Evolutionary conservation across 306 rosid species (phyloP), one percentile per base, ranked within the genome.

Genomic region (Rubus parviflorus): DNA sequence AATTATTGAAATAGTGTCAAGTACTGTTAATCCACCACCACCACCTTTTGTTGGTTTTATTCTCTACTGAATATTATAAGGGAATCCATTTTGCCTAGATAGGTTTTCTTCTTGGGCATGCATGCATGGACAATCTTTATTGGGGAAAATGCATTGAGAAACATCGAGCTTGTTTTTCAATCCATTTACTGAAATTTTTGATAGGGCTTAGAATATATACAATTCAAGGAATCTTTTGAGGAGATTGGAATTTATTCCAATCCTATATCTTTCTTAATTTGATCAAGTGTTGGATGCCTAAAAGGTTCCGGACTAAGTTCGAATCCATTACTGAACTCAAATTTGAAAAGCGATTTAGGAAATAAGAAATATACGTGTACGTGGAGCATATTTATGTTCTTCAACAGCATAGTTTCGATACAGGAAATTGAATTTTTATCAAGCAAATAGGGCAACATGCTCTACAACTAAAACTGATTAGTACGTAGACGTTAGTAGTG

Each of bases 171-270:
- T 11, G 40, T 35, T 45, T 68, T 46, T 22, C 5, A 68, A 6
- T 45, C 38, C 14, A 22, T 43, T 4, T 67, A 67, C 23, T n/a
- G 16, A 13, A 17, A 17, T 51, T 6, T 15, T 20, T 25, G 20
- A 68, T 11, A 12, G 42, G 3, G 41, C 53, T 62, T 67, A 40
- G 69, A 61, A 12, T 37, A 60, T 23, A 19, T 53, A 10, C 65
- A 5, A 57, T 75, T 76, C 45, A 64, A 51, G 54, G 81, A 76
- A 53, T 76, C 19, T 13, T 70, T 46, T 58, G 16, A 15, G 3
- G 37, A 51, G 6, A 13, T n/a, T 12, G 58, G 81, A 72, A 65
- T 64, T 17, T 4, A 54, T 52, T 65, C 68, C 46, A n/a, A 41
- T 4, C 58, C 17, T n/a, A n/a, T n/a, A n/a, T n/a, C n/a, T n/a